A percentile compares a stretch with the other conserved stretches of the same genome.
Conservation (phyloP, 208 protist species). For the Crithidia fasciculata region DNA sequence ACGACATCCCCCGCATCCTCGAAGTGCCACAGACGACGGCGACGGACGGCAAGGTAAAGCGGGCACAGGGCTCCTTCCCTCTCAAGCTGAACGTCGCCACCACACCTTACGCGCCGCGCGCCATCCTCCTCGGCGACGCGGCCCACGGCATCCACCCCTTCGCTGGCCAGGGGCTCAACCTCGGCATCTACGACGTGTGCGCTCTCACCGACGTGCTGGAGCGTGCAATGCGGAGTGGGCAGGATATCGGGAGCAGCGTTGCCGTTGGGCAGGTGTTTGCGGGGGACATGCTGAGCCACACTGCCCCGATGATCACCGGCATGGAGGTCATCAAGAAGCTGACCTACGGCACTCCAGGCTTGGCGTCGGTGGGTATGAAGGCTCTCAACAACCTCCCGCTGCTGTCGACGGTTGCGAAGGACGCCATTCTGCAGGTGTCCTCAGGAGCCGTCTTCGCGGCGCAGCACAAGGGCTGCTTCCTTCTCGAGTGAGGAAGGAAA, state of each 20-base stretch:
- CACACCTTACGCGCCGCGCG: conserved; percentile 59
- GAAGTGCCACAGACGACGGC: conserved; percentile 63
- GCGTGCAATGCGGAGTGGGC: conserved; percentile 62
- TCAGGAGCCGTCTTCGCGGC: conserved; percentile 75
- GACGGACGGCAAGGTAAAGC: conserved; percentile 43
- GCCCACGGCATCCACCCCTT: conserved; percentile 93
- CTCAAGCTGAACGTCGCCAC: conserved; percentile 74
- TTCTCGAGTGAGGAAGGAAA: conserved; percentile 29
- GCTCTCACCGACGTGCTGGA: conserved; percentile 69
- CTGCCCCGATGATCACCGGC: conserved; percentile 70
- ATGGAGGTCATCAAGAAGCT: conserved; percentile 83
- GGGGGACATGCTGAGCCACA: conserved; percentile 79
- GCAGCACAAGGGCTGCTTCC: conserved; percentile 64
- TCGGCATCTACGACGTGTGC: conserved; percentile 90
- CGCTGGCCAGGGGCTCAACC: conserved; percentile 92
- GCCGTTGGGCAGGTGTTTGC: conserved; percentile 78
- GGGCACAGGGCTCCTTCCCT: conserved; percentile 76
- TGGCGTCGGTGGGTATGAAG: conserved; percentile 75
- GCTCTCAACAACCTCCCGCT: conserved; percentile 67
- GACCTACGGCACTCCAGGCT: conserved; percentile 48
- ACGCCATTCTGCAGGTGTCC: conserved; percentile 78
- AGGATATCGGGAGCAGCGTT: conserved; percentile 78
- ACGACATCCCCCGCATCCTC: conserved; percentile 77
- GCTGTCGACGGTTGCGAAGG: conserved; percentile 74
- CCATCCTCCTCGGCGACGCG: conserved; percentile 85